These are phyloP conservation scores for Erythrophleum fordii DNA, from an alignment of 306 rosid species.

Conservation along the genomic window DNA sequence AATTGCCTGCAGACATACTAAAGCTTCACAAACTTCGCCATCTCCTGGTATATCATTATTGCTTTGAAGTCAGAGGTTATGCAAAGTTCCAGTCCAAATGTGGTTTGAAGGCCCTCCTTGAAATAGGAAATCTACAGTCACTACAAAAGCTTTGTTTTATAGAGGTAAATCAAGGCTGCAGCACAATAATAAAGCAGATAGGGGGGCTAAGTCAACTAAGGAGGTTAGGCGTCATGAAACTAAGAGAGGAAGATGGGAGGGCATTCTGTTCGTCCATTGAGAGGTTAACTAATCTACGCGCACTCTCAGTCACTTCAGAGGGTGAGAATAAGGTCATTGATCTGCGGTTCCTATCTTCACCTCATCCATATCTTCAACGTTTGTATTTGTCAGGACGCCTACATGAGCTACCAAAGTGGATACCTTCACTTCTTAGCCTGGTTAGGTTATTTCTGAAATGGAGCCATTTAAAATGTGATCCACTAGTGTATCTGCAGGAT, in stretches of 20 bases:
- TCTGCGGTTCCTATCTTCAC: conserved; percentile 44
- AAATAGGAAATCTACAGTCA: conserved; percentile 48
- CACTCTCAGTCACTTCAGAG: conserved; percentile 43
- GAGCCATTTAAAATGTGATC: conserved; percentile 50
- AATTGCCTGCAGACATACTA: conserved; percentile 56
- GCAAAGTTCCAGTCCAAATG: conserved; percentile 43
- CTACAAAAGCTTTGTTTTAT: conserved; percentile 60
- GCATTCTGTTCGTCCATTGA: conserved; percentile 52
- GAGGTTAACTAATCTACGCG: conserved; percentile 47
- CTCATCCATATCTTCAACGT: conserved; percentile 51
- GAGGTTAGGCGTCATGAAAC: conserved; percentile 47
- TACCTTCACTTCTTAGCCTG: conserved; percentile 42
- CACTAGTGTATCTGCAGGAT: conserved; percentile 44
- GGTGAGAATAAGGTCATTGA: conserved; percentile 47
- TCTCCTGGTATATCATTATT: conserved; percentile 47
- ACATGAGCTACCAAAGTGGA: conserved; percentile 52
- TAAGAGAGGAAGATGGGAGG: conserved; percentile 52
- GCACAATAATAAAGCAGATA: conserved; percentile 41
- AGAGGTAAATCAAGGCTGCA: conserved; percentile 50
- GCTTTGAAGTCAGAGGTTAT: conserved; percentile 31
- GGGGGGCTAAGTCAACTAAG: conserved; percentile 50
- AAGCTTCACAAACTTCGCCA: conserved; percentile 57
- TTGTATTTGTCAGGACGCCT: conserved; percentile 49
- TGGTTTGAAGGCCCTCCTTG: conserved; percentile 43
- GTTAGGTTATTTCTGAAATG: conserved; percentile 45